Conservation (phyloP, 768 basidiomycete genomes). For the Leccinum aurantiacum region DNA sequence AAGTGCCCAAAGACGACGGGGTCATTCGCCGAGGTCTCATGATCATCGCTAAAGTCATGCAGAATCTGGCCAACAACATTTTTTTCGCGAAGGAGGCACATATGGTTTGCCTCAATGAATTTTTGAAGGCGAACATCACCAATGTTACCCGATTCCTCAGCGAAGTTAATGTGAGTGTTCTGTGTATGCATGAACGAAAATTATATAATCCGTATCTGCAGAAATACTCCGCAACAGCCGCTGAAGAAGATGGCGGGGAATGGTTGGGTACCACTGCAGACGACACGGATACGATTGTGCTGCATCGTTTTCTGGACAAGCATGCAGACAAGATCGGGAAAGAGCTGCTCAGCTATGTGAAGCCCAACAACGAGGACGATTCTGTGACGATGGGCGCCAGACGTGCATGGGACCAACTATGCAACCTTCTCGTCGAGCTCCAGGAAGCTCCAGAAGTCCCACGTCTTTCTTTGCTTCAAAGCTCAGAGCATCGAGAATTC, state of each 20-base stretch:
- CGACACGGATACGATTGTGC: conserved; percentile 78
- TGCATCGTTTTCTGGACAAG: conserved; percentile 82
- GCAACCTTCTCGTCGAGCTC: conserved; percentile 76
- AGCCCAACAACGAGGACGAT: conserved; percentile 55
- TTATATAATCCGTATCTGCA: conserved; percentile 16
- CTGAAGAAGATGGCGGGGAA: conserved; percentile 64
- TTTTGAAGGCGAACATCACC: conserved; percentile 67
- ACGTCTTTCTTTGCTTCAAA: conserved; percentile 47
- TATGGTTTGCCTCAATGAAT: conserved; percentile 78
- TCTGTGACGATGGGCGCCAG: conserved; percentile 62
- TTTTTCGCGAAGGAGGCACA: conserved; percentile 89
- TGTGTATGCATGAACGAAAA: not conserved
- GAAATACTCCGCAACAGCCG: conserved; percentile 44
- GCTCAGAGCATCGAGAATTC: conserved; percentile 61
- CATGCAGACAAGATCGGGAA: conserved; percentile 88
- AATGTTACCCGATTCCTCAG: conserved; percentile 76
- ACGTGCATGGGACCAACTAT: conserved; percentile 81
- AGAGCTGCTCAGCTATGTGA: conserved; percentile 73
- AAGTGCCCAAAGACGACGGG: conserved; percentile 61
- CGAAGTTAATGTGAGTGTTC: conserved; percentile 60
- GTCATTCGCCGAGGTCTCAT: conserved; percentile 76
- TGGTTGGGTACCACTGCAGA: conserved; percentile 78
- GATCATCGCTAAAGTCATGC: conserved; percentile 88
- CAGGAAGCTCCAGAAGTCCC: conserved; percentile 70
- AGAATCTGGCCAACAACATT: conserved; percentile 92